A percentile compares a stretch with the other conserved stretches of the same genome.
phyloP scores from a whole-genome alignment of 2,329 filamentous ascomycete species.

The Pestalotiopsis sp. region DNA sequence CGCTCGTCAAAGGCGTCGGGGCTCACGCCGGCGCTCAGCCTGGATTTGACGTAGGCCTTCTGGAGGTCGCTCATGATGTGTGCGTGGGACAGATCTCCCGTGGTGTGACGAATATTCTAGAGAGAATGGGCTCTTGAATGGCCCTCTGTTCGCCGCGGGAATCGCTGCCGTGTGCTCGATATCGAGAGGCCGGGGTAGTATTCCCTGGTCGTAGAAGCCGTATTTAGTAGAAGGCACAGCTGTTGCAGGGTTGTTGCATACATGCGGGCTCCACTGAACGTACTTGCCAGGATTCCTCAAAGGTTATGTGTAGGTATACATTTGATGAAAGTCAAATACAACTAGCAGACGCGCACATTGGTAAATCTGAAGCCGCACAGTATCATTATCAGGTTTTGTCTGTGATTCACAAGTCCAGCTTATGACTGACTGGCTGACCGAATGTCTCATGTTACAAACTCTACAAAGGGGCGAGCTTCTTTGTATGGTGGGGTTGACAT shows the following conservation, averaged over 20 bases:
- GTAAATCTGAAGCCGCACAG: no score
- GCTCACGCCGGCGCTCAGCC: slow-evolving; percentile 57
- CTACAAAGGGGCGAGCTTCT: background rate
- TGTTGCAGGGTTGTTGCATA: background rate
- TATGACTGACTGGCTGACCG: no score
- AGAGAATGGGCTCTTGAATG: background rate
- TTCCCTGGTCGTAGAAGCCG: background rate
- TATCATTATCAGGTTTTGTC: no score
- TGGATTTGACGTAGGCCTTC: slow-evolving; percentile 76
- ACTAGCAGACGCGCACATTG: background rate
- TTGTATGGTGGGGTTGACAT: slow-evolving; percentile 16
- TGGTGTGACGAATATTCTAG: background rate
- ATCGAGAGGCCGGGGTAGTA: background rate
- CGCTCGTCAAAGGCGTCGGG: slow-evolving; percentile 52
- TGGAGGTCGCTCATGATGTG: slow-evolving; percentile 82
- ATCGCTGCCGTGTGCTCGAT: background rate
- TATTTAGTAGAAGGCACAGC: background rate
- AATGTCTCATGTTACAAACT: background rate
- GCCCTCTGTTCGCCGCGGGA: background rate
- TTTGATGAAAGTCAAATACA: background rate
- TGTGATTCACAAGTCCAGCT: no score
- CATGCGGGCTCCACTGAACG: background rate
- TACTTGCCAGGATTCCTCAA: background rate
- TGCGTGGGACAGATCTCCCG: no score
- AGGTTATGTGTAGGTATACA: background rate